Evolutionary conservation across 306 rosid species (phyloP), one percentile per base, ranked within the genome.

Genomic region (Alnus rubra): DNA sequence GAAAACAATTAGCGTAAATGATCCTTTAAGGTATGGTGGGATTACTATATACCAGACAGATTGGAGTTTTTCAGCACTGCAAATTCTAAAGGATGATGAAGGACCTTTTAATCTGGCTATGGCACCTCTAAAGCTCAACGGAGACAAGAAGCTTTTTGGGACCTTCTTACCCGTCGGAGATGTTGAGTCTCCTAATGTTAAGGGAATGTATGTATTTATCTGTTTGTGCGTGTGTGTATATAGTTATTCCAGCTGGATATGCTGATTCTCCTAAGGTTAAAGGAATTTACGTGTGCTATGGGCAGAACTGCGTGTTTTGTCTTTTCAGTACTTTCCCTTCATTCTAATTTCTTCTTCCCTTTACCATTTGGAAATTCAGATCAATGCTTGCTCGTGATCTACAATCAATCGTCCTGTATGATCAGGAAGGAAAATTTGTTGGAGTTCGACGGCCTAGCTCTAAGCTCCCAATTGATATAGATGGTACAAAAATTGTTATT

Each of bases 331-430:
- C 31, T 78, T 47, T 48, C 50, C 45, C 15, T 54, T n/a, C 39
- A 15, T n/a, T 65, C 9, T 55, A 56, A 63, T 56, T 53, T 81
- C 74, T 14, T 31, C 74, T 79, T 75, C 70, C 45, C 78, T 56
- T 52, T 48, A 18, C 75, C 69, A 9, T 82, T 74, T 75, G 71
- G 63, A 71, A 81, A 76, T 82, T 84, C 79, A 95, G 98, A 90
- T 95, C 98, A 5, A 92, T 95, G 98, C 96, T 95, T 90, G 93
- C 93, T 78, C 96, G 98, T 69, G 98, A 95, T 87, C 88, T 95
- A 73, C 98, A 92, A 75, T 95, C 98, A 59, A 78, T 95, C 77
- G 90, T 95, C 86, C 85, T 92, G 73, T 95, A 92, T 75, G 97
- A 95, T 76, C 83, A 37, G 79, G 94, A 92, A 78, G 98, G 98